Conservation (phyloP, 179 eudicot species). For the Carnegiea gigantea region DNA sequence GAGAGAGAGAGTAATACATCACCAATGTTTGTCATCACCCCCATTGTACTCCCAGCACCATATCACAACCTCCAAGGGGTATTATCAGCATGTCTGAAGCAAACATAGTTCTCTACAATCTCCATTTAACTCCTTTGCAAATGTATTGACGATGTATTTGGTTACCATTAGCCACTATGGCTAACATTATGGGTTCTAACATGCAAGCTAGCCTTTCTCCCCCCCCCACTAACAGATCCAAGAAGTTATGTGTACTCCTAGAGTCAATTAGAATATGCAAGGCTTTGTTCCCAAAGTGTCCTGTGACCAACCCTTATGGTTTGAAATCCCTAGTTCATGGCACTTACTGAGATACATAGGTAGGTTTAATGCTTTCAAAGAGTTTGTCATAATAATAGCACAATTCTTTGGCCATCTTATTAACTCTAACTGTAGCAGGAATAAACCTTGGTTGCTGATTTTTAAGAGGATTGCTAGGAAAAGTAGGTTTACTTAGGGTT, state of each 20-base stretch:
- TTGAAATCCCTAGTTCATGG: background rate
- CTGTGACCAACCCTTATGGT: background rate
- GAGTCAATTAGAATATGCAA: background rate
- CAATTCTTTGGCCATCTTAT: background rate
- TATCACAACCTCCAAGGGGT: background rate
- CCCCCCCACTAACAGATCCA: background rate
- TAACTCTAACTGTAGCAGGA: background rate
- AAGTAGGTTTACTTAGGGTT: background rate
- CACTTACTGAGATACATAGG: background rate
- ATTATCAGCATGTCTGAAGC: background rate
- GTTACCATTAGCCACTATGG: background rate
- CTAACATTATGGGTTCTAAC: background rate
- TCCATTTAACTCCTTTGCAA: background rate
- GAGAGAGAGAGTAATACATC: too few species aligned
- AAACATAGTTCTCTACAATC: background rate
- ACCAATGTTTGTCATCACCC: too few species aligned
- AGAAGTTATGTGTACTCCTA: background rate
- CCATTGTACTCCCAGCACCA: background rate
- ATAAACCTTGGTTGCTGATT: background rate
- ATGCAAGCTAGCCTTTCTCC: background rate
- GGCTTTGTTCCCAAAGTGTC: background rate
- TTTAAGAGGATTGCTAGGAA: background rate
- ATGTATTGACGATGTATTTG: background rate
- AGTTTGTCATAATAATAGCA: background rate
- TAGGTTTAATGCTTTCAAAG: background rate